Evolutionary conservation across 352 stramenopile genomes (phyloP).

Genomic region (Globisporangium ultimum): DNA sequence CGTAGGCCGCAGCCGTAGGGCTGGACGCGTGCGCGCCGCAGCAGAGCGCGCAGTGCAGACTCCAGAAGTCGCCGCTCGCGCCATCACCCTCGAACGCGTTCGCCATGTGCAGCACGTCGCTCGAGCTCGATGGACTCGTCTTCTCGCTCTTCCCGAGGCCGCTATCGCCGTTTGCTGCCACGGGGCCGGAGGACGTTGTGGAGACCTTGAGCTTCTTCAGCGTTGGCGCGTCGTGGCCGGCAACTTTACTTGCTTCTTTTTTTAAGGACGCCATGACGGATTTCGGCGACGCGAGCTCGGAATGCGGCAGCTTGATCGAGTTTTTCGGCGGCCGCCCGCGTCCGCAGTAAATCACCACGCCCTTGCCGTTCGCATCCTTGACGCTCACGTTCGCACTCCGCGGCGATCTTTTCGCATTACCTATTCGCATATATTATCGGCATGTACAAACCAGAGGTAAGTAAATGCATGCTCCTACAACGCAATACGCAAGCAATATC

Average conservation of each 20-base stretch:
- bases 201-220: background rate
- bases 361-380: slow-evolving; percentile 2
- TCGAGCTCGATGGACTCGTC: slow-evolving; percentile 44
- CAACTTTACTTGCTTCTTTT: background rate
- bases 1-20: slow-evolving; percentile 14
- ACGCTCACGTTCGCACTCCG: slow-evolving; percentile 1
- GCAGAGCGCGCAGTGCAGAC: slow-evolving; percentile 57
- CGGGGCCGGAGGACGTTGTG: slow-evolving; percentile 3
- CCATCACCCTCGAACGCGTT: slow-evolving; percentile 23
- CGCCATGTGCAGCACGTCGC: slow-evolving; percentile 38
- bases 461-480: background rate
- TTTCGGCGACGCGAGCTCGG: slow-evolving; percentile 8
- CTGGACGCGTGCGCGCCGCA: slow-evolving; percentile 34
- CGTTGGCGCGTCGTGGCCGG: background rate
- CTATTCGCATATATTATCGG: slow-evolving; percentile 7
- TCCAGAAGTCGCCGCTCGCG: slow-evolving; percentile 25
- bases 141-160: slow-evolving; percentile 12
- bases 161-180: background rate
- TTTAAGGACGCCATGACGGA: background rate
- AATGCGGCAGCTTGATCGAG: slow-evolving; percentile 16
- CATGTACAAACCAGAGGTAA: background rate
- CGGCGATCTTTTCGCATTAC: slow-evolving; percentile 7
- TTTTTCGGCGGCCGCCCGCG: slow-evolving; percentile 24
- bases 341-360: slow-evolving; percentile 13
- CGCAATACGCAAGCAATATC: background rate